Evolutionary conservation across 257 asterid species (phyloP), one percentile per base, ranked within the genome.

Genomic region (Apocynum venetum): DNA sequence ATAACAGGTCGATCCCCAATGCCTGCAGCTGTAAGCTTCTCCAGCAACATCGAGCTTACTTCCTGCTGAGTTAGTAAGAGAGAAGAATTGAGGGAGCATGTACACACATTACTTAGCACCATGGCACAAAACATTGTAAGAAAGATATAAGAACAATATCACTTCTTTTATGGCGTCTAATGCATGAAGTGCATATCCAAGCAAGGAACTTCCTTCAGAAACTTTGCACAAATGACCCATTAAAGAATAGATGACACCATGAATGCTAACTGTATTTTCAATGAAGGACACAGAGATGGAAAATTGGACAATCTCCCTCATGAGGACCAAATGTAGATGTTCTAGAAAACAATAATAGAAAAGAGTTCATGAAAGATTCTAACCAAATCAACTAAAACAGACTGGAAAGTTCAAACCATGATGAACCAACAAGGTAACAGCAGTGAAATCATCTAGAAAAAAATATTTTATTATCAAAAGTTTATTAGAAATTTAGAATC

Each of bases 1-100:
- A 96, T 88, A 75, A 96, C 98, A 0, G 98, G 99, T 25, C 98
- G 93, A 81, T 91, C 92, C 71, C 99, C 99, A 83, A 96, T 96
- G 70, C 98, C 99, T 57, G 98, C 98, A 81, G 90, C 88, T 77
- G 90, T 84, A 78, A 96, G 96, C 89, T 90, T 93, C 73, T 93
- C 93, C 73, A 96, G 85, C 80, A 96, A 87, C 97, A 91, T 93
- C 73, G 98, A 89, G 90, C 99, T 96, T 74, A 89, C 97, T 88
- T 96, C 99, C 99, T 96, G 90, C 47, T 72, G 64, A 76, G 67
- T 68, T 82, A 61, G 73, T 77, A n/a, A 17, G 40, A 74, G 12
- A 38, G 46, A 61, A 66, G 40, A 47, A 36, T 51, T 72, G 12
- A 40, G 25, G 57, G 48, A 72, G 13, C 14, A 17, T 46, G 3